Evolutionary conservation across 2,329 filamentous ascomycete species (phyloP).

Genomic region (Myriangium duriaei): DNA sequence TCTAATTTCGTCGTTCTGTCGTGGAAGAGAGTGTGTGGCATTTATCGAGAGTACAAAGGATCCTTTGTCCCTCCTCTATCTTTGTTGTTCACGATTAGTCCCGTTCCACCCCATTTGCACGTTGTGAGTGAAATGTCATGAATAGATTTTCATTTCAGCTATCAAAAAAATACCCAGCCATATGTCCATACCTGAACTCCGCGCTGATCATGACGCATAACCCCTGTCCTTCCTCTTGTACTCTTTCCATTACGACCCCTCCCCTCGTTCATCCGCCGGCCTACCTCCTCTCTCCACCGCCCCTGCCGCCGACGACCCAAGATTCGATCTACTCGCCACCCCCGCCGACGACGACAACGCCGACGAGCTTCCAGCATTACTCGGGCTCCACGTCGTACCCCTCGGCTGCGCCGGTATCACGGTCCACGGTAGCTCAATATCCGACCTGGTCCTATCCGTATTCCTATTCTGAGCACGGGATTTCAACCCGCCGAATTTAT

Average conservation of each 20-base stretch:
- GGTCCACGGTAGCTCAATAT: constrained; percentile 41
- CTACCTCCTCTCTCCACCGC: constrained; percentile 2
- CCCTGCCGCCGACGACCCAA: not conserved
- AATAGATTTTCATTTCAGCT: no score
- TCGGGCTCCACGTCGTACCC: constrained; percentile 40
- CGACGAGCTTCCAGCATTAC: constrained; percentile 1
- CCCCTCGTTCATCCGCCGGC: not conserved
- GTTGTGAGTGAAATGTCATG: no score
- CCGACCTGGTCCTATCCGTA: constrained; percentile 20
- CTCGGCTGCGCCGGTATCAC: constrained; percentile 48
- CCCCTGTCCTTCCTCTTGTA: no score
- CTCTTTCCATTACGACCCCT: not conserved
- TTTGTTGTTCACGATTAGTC: no score
- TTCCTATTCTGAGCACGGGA: constrained; percentile 20
- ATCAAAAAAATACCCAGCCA: no score
- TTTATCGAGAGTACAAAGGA: no score
- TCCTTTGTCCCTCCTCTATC: no score
- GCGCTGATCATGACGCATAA: no score
- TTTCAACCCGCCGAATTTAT: not conserved
- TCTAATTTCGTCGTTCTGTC: no score
- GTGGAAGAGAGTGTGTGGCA: no score
- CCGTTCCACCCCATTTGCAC: no score
- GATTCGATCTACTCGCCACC: not conserved
- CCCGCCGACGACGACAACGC: not conserved
- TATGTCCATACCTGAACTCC: no score